phyloP scores from a whole-genome alignment of 805 yeast species.

The Clavispora vitiphila region DNA sequence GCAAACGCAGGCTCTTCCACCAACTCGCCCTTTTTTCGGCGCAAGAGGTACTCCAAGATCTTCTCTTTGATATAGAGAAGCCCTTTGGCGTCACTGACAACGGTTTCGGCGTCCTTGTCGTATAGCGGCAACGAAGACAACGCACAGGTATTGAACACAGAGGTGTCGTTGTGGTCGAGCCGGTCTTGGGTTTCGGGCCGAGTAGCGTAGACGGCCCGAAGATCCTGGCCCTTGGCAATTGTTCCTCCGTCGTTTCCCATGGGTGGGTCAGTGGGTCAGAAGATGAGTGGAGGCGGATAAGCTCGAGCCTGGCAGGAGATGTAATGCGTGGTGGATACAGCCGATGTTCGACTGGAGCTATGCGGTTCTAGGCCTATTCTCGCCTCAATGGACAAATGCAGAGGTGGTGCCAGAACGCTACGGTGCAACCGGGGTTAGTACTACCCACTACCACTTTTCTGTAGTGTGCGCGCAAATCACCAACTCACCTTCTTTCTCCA shows the following conservation, averaged over 20 bases:
- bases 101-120: conserved; percentile 29
- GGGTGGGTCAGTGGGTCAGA: not conserved
- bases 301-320: too few relatives aligned
- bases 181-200: conserved; percentile 4
- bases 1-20: not conserved
- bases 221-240: conserved; percentile 54
- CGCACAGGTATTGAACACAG: conserved; percentile 47
- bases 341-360: too few relatives aligned
- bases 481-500: too few relatives aligned
- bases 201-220: conserved; percentile 24
- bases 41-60: conserved; percentile 51
- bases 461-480: not conserved
- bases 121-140: conserved; percentile 37
- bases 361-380: too few relatives aligned
- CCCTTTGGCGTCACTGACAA: conserved; percentile 70
- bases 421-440: too few relatives aligned
- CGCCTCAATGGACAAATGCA: too few relatives aligned
- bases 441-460: too few relatives aligned
- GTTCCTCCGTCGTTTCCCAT: conserved; percentile 68
- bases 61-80: conserved; percentile 59
- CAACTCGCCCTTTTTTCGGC: conserved; percentile 17
- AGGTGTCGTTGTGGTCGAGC: conserved; percentile 16
- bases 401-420: not conserved
- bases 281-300: not conserved
- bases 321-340: too few relatives aligned